A percentile compares a stretch with the other conserved stretches of the same genome.
Conservation (phyloP, 108 stramenopile genomes). For the Discostella pseudostelligera region DNA sequence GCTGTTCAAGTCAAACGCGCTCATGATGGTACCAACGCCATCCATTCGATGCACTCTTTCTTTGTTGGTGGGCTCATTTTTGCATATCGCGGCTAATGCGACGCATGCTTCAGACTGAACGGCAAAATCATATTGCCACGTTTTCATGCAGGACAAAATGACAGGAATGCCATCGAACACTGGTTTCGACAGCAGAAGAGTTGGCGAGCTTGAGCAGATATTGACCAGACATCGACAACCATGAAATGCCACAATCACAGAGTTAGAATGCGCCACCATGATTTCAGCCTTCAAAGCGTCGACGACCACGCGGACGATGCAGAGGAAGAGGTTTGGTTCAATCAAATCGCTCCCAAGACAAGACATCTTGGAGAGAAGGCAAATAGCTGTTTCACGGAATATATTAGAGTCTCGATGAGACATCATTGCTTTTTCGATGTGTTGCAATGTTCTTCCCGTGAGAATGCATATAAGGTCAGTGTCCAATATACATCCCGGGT, state of each 20-base stretch:
- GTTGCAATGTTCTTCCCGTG: constrained; percentile 5
- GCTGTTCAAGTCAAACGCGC: background rate
- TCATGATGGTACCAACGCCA: constrained; percentile 16
- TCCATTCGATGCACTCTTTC: constrained; percentile 1
- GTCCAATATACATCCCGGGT: constrained; percentile 1
- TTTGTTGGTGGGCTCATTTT: constrained; percentile 15
- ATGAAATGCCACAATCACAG: constrained; percentile 21
- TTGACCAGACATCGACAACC: constrained; percentile 28
- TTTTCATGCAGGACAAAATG: constrained; percentile 15
- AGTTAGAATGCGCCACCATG: constrained; percentile 11
- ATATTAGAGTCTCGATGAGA: constrained; percentile 1
- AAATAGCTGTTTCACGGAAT: constrained; percentile 22
- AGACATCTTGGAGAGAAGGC: constrained; percentile 32
- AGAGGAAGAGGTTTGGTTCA: background rate
- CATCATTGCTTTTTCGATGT: constrained; percentile 1
- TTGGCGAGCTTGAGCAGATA: constrained; percentile 3
- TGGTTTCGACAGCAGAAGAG: background rate
- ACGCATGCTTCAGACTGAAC: constrained; percentile 26
- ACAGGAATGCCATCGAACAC: constrained; percentile 9
- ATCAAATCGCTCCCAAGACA: background rate
- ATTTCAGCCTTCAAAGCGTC: constrained; percentile 3
- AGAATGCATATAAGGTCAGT: constrained; percentile 3
- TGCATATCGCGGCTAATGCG: constrained; percentile 22
- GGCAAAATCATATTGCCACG: constrained; percentile 8
- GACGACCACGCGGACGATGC: background rate